Evolutionary conservation across 345 rosid species (phyloP).

Genomic region (Citrus medica): DNA sequence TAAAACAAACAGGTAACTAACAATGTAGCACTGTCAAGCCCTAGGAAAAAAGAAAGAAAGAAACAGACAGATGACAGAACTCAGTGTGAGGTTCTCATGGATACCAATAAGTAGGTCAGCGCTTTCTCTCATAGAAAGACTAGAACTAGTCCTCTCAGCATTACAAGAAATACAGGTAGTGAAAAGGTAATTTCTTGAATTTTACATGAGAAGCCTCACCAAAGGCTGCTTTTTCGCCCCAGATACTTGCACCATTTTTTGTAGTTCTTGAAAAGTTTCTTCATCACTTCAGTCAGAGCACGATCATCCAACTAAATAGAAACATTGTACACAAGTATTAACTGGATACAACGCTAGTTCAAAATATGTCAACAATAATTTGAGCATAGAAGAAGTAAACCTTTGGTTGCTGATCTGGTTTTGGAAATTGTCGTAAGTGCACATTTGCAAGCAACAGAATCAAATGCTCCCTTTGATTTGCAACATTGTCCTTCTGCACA

Average conservation of each 20-base stretch:
- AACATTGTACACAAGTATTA: neutral
- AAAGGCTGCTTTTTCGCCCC: constrained; percentile 64
- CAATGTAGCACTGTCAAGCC: neutral
- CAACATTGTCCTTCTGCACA: constrained; percentile 51
- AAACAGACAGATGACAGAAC: neutral
- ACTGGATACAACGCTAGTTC: neutral
- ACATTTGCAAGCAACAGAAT: constrained; percentile 59
- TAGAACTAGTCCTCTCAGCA: neutral
- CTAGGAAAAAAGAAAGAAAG: neutral
- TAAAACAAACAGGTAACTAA: neutral
- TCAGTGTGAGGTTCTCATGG: neutral
- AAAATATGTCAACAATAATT: neutral
- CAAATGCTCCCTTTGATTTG: constrained; percentile 67
- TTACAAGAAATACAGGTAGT: neutral
- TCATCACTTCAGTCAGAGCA: constrained; percentile 55
- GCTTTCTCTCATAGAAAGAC: neutral
- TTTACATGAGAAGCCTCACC: constrained; percentile 34
- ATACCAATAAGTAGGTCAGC: neutral
- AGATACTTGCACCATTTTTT: constrained; percentile 68
- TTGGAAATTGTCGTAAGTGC: constrained; percentile 51
- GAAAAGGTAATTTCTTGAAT: neutral
- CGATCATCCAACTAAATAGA: constrained; percentile 51
- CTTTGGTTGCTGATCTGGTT: constrained; percentile 51
- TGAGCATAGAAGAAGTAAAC: constrained; percentile 24
- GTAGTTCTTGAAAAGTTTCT: constrained; percentile 57